Evolutionary conservation across 1,284 basidiomycete genomes (phyloP).

Genomic region (Macrocybe sp.): DNA sequence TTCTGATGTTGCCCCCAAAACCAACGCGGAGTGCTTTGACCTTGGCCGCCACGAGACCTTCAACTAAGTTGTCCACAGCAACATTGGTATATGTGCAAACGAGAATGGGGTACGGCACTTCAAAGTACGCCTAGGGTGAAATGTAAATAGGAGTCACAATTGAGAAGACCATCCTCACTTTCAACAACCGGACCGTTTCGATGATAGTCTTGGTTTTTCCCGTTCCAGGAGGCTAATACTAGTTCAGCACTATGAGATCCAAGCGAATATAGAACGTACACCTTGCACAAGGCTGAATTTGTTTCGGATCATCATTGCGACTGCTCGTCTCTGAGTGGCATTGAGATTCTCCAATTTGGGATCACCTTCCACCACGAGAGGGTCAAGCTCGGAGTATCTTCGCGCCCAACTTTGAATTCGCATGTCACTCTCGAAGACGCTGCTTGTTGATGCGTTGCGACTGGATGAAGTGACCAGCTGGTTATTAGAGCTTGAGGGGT

Average conservation of each 20-base stretch:
- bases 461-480: conserved; percentile 23
- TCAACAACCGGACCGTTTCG: conserved; percentile 78
- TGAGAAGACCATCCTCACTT: conserved; percentile 34
- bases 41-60: conserved; percentile 59
- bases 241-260: conserved; percentile 7
- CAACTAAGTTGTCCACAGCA: conserved; percentile 91
- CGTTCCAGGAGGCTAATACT: conserved; percentile 84
- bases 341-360: conserved; percentile 70
- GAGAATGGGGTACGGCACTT: conserved; percentile 79
- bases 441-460: conserved; percentile 15
- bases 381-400: conserved; percentile 57
- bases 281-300: conserved; percentile 84
- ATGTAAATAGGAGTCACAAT: not conserved
- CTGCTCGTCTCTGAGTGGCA: conserved; percentile 73
- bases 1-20: conserved; percentile 55
- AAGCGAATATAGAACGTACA: conserved; percentile 36
- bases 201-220: conserved; percentile 94
- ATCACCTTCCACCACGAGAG: conserved; percentile 76
- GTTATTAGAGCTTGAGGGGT: conserved; percentile 27
- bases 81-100: conserved; percentile 93
- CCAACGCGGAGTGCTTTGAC: conserved; percentile 79
- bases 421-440: conserved; percentile 57
- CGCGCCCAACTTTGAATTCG: conserved; percentile 73
- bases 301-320: conserved; percentile 84
- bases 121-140: conserved; percentile 57